Evolutionary conservation across 2,329 filamentous ascomycete genomes (phyloP).

Genomic region (Dendrostoma leiphaemia): DNA sequence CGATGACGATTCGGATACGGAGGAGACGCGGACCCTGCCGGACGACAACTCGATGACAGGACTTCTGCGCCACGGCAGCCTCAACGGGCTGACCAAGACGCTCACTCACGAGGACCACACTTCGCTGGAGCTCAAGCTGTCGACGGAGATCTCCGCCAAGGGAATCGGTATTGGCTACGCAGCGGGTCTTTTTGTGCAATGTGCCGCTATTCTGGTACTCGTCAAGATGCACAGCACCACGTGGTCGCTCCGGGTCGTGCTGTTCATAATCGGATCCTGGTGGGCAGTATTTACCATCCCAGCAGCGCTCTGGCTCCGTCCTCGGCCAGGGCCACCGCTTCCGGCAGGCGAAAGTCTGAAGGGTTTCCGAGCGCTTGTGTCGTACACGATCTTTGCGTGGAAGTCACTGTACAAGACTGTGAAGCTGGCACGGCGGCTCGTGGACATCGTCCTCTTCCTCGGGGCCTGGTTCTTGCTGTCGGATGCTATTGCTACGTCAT

Average conservation of each 20-base stretch:
- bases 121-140: constrained; percentile 70
- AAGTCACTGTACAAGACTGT: constrained; percentile 79
- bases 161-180: constrained; percentile 94
- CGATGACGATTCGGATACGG: constrained; percentile 32
- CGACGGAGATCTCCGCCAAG: constrained; percentile 85
- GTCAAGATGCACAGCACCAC: constrained; percentile 72
- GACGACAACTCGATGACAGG: constrained; percentile 42
- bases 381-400: constrained; percentile 84
- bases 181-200: constrained; percentile 81
- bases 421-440: constrained; percentile 67
- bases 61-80: constrained; percentile 38
- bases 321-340: constrained; percentile 83
- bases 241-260: constrained; percentile 80
- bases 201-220: constrained; percentile 75
- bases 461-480: constrained; percentile 92
- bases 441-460: constrained; percentile 76
- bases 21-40: constrained; percentile 27
- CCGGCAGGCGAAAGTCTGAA: constrained; percentile 36
- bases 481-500: constrained; percentile 91
- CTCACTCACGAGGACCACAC: constrained; percentile 51
- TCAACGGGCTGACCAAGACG: constrained; percentile 33
- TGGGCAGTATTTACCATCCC: constrained; percentile 92
- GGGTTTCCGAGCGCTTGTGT: constrained; percentile 52
- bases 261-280: constrained; percentile 87
- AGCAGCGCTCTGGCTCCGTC: constrained; percentile 80